A percentile compares a stretch with the other conserved stretches of the same genome.
Evolutionary conservation across 352 stramenopile species (phyloP).

Genomic region (Phytophthora aleatoria): DNA sequence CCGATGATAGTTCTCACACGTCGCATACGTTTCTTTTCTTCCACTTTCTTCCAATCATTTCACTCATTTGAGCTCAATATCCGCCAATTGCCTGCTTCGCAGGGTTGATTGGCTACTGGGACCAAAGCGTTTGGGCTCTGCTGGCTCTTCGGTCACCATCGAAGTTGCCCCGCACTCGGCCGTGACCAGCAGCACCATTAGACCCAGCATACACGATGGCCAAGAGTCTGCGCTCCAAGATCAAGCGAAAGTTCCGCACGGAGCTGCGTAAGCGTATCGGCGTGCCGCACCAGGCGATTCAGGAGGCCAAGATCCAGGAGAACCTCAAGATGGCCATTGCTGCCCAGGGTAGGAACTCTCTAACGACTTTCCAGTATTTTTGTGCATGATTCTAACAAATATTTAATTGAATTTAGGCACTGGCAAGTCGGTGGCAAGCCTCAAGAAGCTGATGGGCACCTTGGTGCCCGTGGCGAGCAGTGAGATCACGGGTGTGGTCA

Average conservation of each 20-base stretch:
- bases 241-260: slow-evolving; percentile 90
- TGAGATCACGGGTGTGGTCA: slow-evolving; percentile 50
- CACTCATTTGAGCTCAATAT: neutral
- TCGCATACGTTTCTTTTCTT: slow-evolving; percentile 23
- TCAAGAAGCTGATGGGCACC: slow-evolving; percentile 78
- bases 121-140: slow-evolving; percentile 13
- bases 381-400: slow-evolving; percentile 5
- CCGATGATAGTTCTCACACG: slow-evolving; percentile 22
- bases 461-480: slow-evolving; percentile 50
- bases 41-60: slow-evolving; percentile 31
- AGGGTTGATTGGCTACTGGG: slow-evolving; percentile 35
- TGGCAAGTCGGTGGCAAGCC: slow-evolving; percentile 59
- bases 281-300: slow-evolving; percentile 69
- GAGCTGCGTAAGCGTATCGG: slow-evolving; percentile 85
- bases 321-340: slow-evolving; percentile 85
- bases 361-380: neutral
- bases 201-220: slow-evolving; percentile 55
- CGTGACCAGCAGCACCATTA: neutral
- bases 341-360: slow-evolving; percentile 47
- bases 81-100: slow-evolving; percentile 18
- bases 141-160: slow-evolving; percentile 21
- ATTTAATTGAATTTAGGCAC: slow-evolving; percentile 27
- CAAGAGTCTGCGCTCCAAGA: slow-evolving; percentile 90
- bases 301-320: slow-evolving; percentile 85
- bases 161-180: slow-evolving; percentile 15